Conservation (phyloP, 306 rosid genomes). For the Cicer chorassanicum region DNA sequence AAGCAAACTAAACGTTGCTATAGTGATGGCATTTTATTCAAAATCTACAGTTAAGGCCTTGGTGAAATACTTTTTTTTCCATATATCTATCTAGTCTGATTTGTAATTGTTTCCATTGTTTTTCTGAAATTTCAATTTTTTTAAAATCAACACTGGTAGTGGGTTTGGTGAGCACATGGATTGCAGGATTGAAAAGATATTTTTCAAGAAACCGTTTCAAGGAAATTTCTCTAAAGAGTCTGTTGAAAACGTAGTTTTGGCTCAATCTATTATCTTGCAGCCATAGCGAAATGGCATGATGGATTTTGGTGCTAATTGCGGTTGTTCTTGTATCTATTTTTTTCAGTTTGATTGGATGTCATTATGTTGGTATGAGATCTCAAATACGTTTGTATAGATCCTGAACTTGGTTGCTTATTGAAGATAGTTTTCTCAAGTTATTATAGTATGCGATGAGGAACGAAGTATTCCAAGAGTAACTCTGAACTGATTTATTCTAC, state of each 20-base stretch:
- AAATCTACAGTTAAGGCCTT: not conserved
- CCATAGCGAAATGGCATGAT: not conserved
- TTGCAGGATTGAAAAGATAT: constrained; percentile 7
- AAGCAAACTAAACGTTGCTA: not conserved
- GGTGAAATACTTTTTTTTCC: not conserved
- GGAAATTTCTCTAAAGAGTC: not conserved
- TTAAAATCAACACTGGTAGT: not conserved
- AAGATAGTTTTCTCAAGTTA: not conserved
- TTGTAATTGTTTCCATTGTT: not conserved
- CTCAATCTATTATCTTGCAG: not conserved
- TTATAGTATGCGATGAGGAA: not conserved
- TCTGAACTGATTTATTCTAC: too few relatives aligned
- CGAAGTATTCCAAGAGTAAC: too few relatives aligned
- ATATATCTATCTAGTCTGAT: not conserved
- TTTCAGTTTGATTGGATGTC: not conserved
- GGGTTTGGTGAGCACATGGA: not conserved
- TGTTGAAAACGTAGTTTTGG: not conserved
- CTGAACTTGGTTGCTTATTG: not conserved
- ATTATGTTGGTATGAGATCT: not conserved
- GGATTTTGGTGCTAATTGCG: not conserved
- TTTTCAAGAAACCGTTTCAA: not conserved
- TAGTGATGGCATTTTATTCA: not conserved
- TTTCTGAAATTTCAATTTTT: not conserved
- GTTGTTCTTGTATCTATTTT: too few relatives aligned
- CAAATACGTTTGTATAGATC: not conserved